Evolutionary conservation across 352 stramenopile species (phyloP), one percentile per base, ranked within the genome.

Genomic region (Phytophthora fragariaefolia): DNA sequence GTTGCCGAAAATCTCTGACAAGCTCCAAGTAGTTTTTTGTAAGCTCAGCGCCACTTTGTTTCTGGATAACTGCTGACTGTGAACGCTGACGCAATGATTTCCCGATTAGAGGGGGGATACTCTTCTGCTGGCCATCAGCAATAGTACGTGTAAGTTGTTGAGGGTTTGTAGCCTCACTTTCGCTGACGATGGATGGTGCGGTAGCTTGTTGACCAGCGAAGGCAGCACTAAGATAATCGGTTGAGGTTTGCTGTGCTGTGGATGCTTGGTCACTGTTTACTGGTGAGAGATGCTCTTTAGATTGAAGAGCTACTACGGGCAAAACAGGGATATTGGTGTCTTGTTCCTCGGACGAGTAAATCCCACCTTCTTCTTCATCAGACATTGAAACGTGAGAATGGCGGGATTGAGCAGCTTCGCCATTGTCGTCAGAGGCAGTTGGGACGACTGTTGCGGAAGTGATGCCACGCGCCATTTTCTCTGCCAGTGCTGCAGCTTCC

Each of bases 21-120:
- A 90, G 59, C 20, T 83, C 58, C n/a, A 71, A 28, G 52, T 91
- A 91, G 62, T 91, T 84, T 45, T 83, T 86, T 8, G 74, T 79
- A 43, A 89, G 60, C 20, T 58, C 42, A 17, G 27, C 40, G 4
- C 42, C 23, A 42, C 52, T 51, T 24, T 62, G 42, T 18, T 71
- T 72, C 42, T 68, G 42, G 5, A 68, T 12, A 5, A 68, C 50
- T 54, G 34, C 50, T 18, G 64, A 72, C 26, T 72, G 50, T 23
- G 58, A 68, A 30, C 64, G 50, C 26, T 63, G 50, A 10, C 49
- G 57, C 22, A 67, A 60, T 6, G 32, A 15, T 49, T 67, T 72
- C 1, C 48, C 58, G 9, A 66, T 49, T 26, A 59, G 30, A 12
- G 53, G 54, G 3, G 45, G 17, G n/a, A 54, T 28, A 0, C 28